Base-by-base conservation (phyloP, 75 land plant genomes). In the Pinus albicaulis region DNA sequence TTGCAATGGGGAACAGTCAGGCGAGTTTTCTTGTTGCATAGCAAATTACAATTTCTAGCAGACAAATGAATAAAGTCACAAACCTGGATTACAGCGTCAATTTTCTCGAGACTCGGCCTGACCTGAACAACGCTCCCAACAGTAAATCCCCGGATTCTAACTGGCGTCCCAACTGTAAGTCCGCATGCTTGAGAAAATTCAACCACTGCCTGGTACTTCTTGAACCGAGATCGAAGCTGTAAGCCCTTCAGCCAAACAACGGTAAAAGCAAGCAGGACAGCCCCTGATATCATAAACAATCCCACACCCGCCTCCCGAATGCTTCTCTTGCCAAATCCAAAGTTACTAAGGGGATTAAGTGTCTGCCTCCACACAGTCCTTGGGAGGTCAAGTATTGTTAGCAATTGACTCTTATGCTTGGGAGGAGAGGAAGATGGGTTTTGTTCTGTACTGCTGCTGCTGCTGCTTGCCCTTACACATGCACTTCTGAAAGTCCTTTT, bases 301-400 rank as follows among this genome's bases (percentile, higher is more conserved):
- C 99, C 99, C 3, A 94, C 97, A 2, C 99, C 99, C 20, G 92
- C 99, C 63, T 96, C 99, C 92, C 90, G 88, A 34, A 96, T 81
- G 83, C 99, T 96, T 68, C 84, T 82, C 26, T 79, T 81, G 10
- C 99, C 99, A 78, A 94, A 96, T 16, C 99, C 99, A 82, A 96
- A 94, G 75, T 96, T 87, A 66, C 91, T 85, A 61, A 96, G 74
- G 0, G 94, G 99, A 28, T 81, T 82, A 58, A 89, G 53, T 0
- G 94, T 86, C 64, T 83, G 88, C 63, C 84, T 84, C 99, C 98
- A 94, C 5, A 94, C 41, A 48, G 61, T 83, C 25, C 80, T 56
- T 28, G 99, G 98, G 20, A 93, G 69, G 25, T 84, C 89, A 52
- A 89, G 59, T 62, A 88, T 69, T 10, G 73, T 64, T 24, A 82